A percentile compares a stretch with the other conserved stretches of the same genome.
These are phyloP conservation scores for Eutypella sp. DNA, from an alignment of 2,329 filamentous ascomycete species.

Conservation along the genomic window DNA sequence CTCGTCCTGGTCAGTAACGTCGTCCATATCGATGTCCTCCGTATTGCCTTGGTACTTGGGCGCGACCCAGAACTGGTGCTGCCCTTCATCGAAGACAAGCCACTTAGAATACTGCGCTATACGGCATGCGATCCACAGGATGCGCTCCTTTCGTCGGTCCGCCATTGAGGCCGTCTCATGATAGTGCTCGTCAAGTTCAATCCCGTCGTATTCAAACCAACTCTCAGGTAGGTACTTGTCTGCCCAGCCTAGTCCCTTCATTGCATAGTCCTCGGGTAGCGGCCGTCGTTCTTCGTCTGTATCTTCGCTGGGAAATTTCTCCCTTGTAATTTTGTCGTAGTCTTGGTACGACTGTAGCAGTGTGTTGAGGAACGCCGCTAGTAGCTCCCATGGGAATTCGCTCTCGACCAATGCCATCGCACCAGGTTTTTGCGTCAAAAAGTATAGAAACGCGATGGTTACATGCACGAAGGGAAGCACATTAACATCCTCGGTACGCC, in stretches of 20 bases:
- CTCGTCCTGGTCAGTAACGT: not conserved
- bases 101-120: conserved; percentile 40
- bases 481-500: conserved; percentile 51
- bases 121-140: conserved; percentile 51
- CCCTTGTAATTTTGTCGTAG: conserved; percentile 33
- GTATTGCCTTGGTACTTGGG: conserved; percentile 28
- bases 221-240: conserved; percentile 52
- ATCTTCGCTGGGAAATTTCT: conserved; percentile 42
- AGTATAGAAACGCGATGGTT: conserved; percentile 53
- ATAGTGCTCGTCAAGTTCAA: conserved; percentile 64
- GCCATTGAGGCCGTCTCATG: conserved; percentile 58
- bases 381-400: conserved; percentile 48
- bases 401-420: conserved; percentile 40
- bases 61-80: conserved; percentile 34
- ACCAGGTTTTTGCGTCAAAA: conserved; percentile 35
- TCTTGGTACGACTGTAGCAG: conserved; percentile 25
- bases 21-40: conserved; percentile 23
- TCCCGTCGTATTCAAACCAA: conserved; percentile 54
- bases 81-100: conserved; percentile 37
- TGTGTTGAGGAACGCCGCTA: conserved; percentile 38
- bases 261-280: conserved; percentile 63
- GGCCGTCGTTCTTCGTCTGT: conserved; percentile 44
- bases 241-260: conserved; percentile 59
- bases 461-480: conserved; percentile 60
- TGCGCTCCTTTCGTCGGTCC: conserved; percentile 51